A percentile compares a stretch with the other conserved stretches of the same genome.
Conservation (phyloP, 75 land plant species). For the Sequoiadendron giganteum region DNA sequence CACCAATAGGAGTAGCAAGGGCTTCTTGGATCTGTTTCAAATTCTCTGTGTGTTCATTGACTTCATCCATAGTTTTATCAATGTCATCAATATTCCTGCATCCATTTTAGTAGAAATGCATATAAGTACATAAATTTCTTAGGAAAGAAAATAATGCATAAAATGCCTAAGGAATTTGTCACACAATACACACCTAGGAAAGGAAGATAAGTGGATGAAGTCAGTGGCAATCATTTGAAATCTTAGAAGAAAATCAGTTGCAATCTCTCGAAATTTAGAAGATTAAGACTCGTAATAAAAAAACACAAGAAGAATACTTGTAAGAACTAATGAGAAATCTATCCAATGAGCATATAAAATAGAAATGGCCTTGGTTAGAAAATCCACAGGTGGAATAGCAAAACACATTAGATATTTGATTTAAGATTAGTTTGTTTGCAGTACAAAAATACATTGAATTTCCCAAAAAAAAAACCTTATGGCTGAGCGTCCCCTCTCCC, state of each 20-base stretch:
- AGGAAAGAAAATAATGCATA: background rate
- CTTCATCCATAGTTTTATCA: constrained; percentile 32
- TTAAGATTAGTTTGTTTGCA: too few relatives aligned
- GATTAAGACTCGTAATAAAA: background rate
- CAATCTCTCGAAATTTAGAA: background rate
- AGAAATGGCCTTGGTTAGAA: background rate
- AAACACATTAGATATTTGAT: background rate
- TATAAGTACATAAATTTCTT: background rate
- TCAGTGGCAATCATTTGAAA: background rate
- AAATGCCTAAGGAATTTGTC: background rate
- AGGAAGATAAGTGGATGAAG: background rate
- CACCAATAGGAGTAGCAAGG: constrained; percentile 33
- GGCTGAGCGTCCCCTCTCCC: too few relatives aligned
- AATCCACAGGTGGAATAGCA: background rate
- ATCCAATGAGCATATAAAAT: background rate
- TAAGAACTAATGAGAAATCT: background rate
- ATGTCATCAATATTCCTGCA: constrained; percentile 26
- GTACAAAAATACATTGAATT: too few relatives aligned
- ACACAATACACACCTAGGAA: background rate
- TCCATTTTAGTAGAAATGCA: background rate
- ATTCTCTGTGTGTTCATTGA: constrained; percentile 38
- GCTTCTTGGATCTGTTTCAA: constrained; percentile 42
- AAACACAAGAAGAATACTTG: background rate
- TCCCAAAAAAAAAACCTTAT: too few relatives aligned
- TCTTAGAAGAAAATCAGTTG: background rate